Percentiles rank a stretch among this genome's conserved stretches.
phyloP scores from a whole-genome alignment of 441 rosid species.

The Erodium moschatum region DNA sequence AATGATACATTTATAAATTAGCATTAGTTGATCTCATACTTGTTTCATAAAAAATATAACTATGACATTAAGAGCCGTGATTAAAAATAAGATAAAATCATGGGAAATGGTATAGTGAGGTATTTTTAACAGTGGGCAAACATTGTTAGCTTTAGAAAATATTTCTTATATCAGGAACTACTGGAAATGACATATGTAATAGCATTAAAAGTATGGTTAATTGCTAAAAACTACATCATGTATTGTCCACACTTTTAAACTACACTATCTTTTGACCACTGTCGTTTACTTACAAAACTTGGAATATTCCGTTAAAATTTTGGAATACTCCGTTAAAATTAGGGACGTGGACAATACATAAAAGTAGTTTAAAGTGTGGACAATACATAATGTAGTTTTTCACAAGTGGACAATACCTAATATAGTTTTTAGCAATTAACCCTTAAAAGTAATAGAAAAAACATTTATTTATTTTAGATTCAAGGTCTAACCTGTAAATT shows the following conservation, averaged over 20 bases:
- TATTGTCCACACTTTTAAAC: no score
- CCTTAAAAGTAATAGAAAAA: not conserved
- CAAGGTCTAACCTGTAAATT: constrained; percentile 50
- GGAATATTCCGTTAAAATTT: no score
- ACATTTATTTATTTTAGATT: constrained; percentile 1
- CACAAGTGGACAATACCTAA: no score
- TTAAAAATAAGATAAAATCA: constrained; percentile 6
- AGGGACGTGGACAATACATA: no score
- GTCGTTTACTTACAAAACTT: no score
- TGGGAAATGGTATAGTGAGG: not conserved
- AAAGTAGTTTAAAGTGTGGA: no score
- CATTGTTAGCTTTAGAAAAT: constrained; percentile 1
- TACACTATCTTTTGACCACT: no score
- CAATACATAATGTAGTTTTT: no score
- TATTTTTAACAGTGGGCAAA: not conserved
- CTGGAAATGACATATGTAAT: not conserved
- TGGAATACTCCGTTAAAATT: no score
- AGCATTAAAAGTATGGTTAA: not conserved
- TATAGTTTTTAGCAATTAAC: no score
- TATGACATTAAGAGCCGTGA: not conserved
- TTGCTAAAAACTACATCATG: no score
- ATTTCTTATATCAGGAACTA: constrained; percentile 1
- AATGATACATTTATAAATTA: constrained; percentile 18
- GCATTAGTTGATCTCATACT: constrained; percentile 10
- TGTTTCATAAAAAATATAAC: not conserved